Evolutionary conservation across 371 early-diverging fungal species (phyloP).

Genomic region (Dinochytrium kinnereticum): DNA sequence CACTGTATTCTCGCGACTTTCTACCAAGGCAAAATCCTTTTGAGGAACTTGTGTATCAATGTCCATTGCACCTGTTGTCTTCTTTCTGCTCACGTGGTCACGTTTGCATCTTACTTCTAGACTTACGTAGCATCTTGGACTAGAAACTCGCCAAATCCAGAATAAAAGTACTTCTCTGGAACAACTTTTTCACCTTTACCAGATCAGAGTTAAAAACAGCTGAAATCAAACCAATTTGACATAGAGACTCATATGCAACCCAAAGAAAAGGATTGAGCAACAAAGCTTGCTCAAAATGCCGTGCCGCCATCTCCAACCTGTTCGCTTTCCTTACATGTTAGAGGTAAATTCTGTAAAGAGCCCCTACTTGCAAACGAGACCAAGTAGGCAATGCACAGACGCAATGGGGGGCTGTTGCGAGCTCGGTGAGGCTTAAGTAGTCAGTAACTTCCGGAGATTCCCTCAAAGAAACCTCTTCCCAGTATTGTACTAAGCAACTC

Average conservation of each 20-base stretch:
- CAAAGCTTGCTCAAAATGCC: conserved; percentile 53
- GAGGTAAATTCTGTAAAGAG: neutral
- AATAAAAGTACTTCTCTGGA: conserved; percentile 29
- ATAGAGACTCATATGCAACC: conserved; percentile 62
- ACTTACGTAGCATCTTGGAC: neutral
- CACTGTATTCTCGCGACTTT: too few species aligned
- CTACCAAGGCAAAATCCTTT: too few species aligned
- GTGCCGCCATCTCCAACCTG: conserved; percentile 49
- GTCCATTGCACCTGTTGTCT: too few species aligned
- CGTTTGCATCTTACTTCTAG: neutral
- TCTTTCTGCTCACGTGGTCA: too few species aligned
- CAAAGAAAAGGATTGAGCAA: conserved; percentile 64
- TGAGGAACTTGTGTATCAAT: too few species aligned
- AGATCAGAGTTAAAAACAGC: neutral
- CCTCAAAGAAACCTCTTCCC: conserved; percentile 11
- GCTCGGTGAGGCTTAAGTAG: too few species aligned
- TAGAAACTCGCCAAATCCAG: conserved; percentile 15
- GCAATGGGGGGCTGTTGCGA: conserved; percentile 11
- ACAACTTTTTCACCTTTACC: conserved; percentile 15
- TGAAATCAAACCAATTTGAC: conserved; percentile 56
- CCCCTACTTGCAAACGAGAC: conserved; percentile 41
- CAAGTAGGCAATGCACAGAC: conserved; percentile 53
- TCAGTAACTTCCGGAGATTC: too few species aligned
- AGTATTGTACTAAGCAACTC: conserved; percentile 29
- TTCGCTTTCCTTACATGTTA: conserved; percentile 52